These are phyloP conservation scores for Balakata baccata DNA, from an alignment of 345 rosid genomes.

Conservation along the genomic window DNA sequence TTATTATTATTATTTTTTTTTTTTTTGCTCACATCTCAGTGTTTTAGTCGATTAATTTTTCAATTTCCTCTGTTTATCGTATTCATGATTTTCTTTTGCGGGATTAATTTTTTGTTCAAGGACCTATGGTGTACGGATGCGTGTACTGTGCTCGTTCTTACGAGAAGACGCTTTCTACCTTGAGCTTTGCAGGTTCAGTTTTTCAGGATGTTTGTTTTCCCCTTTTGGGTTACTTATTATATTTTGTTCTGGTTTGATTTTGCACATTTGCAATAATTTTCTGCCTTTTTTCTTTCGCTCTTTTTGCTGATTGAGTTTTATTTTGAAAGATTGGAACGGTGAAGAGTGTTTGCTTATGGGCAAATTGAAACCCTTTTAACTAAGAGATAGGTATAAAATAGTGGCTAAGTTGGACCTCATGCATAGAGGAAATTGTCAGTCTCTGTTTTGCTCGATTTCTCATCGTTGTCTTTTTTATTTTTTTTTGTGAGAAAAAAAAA, in stretches of 20 bases:
- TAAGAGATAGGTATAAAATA: neutral
- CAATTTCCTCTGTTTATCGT: no score
- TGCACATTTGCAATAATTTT: neutral
- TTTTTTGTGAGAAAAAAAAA: neutral
- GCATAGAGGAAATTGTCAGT: no score
- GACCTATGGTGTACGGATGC: conserved; percentile 98
- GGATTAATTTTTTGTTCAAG: conserved; percentile 35
- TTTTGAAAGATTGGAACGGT: neutral
- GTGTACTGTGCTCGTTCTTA: conserved; percentile 82
- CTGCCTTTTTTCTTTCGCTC: neutral
- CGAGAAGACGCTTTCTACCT: conserved; percentile 68
- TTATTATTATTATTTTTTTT: no score
- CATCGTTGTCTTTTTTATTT: no score
- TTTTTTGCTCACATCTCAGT: neutral
- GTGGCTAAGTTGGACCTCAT: no score
- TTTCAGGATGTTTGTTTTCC: neutral
- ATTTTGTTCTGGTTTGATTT: neutral
- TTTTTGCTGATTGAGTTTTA: neutral
- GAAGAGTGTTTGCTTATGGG: neutral
- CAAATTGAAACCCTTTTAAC: no score
- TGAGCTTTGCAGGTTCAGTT: conserved; percentile 67
- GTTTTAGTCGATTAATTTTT: neutral
- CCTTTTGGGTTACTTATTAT: neutral
- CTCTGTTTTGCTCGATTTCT: no score
- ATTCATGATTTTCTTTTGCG: neutral